Percentiles rank a stretch among this genome's conserved stretches.
phyloP scores from a whole-genome alignment of 805 yeast genomes.

The Nakazawaea anatomiae region DNA sequence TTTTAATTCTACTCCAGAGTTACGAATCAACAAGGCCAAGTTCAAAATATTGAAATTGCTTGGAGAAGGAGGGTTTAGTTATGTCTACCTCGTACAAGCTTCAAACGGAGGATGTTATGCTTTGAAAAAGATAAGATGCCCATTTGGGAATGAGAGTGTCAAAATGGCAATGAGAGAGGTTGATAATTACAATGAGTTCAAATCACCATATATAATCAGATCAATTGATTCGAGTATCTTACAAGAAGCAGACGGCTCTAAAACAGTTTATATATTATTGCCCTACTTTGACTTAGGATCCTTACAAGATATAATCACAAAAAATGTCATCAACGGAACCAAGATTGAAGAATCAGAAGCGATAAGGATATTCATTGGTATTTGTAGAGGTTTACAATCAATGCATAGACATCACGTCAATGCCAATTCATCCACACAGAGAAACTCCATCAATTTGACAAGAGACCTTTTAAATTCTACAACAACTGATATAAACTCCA shows the following conservation, averaged over 20 bases:
- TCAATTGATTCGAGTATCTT: slow-evolving; percentile 66
- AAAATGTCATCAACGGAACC: slow-evolving; percentile 48
- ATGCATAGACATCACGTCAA: slow-evolving; percentile 61
- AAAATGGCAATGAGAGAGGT: slow-evolving; percentile 73
- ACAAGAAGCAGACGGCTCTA: slow-evolving; percentile 75
- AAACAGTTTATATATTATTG: slow-evolving; percentile 68
- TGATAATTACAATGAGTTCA: slow-evolving; percentile 66
- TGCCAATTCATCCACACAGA: slow-evolving; percentile 14
- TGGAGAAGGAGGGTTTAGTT: slow-evolving; percentile 89
- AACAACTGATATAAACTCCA: not conserved
- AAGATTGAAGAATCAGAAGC: slow-evolving; percentile 60
- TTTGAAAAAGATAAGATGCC: slow-evolving; percentile 80
- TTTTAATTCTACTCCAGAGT: slow-evolving; percentile 42
- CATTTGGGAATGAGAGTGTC: slow-evolving; percentile 76
- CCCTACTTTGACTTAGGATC: slow-evolving; percentile 75
- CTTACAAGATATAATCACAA: slow-evolving; percentile 73
- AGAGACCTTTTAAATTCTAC: slow-evolving; percentile 10
- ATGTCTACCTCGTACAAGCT: slow-evolving; percentile 70
- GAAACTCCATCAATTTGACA: slow-evolving; percentile 9
- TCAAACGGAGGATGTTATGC: slow-evolving; percentile 53
- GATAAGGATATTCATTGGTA: slow-evolving; percentile 54
- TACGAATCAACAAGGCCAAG: slow-evolving; percentile 54
- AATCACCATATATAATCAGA: slow-evolving; percentile 59
- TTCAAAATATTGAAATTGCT: slow-evolving; percentile 64
- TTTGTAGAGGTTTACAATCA: slow-evolving; percentile 67